Percentiles rank a stretch among this genome's conserved stretches.
Conservation (phyloP, 306 rosid species). For the Psophocarpus tetragonolobus region DNA sequence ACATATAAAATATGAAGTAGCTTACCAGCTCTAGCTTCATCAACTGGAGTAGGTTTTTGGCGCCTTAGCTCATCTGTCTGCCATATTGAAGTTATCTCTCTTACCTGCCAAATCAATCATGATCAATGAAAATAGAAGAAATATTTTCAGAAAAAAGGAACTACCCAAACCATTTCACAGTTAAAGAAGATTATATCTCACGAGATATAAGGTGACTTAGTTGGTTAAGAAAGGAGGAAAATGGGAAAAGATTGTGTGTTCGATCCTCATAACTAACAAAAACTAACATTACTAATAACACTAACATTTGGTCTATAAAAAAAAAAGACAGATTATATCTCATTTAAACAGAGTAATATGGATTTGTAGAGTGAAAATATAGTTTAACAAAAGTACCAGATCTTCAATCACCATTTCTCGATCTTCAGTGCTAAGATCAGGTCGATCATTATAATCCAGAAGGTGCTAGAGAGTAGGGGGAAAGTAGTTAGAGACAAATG, state of each 20-base stretch:
- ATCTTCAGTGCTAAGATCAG: conserved; percentile 82
- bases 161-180: neutral
- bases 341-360: neutral
- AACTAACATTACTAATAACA: too few species aligned
- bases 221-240: too few species aligned
- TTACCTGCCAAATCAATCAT: conserved; percentile 59
- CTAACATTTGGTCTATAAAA: too few species aligned
- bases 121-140: conserved; percentile 20
- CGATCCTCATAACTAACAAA: too few species aligned
- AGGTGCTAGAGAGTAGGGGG: conserved; percentile 62
- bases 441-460: conserved; percentile 79
- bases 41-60: conserved; percentile 89
- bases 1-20: conserved; percentile 29
- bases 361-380: conserved; percentile 36
- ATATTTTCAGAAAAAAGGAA: conserved; percentile 21
- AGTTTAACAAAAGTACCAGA: conserved; percentile 63
- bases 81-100: conserved; percentile 97
- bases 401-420: conserved; percentile 89
- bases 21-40: conserved; percentile 95
- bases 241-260: too few species aligned
- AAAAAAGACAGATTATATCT: conserved; percentile 27
- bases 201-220: too few species aligned
- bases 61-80: conserved; percentile 98
- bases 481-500: conserved; percentile 34
- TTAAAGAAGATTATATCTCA: conserved; percentile 26